Percentiles rank a stretch among this genome's conserved stretches.
These are phyloP conservation scores for Talaromyces atroroseus DNA, from an alignment of 2,329 filamentous ascomycete species.

Conservation along the genomic window DNA sequence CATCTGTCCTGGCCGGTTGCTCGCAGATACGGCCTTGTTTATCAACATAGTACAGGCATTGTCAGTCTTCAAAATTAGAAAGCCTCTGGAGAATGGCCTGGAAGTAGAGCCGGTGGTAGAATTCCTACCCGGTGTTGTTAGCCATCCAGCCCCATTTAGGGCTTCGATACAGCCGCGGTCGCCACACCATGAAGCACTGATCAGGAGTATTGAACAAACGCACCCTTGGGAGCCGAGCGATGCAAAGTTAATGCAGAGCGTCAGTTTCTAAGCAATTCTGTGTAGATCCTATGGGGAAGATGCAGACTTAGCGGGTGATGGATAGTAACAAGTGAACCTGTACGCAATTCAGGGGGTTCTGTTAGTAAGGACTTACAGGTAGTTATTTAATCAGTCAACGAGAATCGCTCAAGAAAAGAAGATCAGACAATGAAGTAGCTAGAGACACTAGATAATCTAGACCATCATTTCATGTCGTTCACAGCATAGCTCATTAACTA, in stretches of 20 bases:
- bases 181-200: conserved; percentile 27
- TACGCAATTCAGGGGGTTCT: not conserved
- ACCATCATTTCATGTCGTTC: not conserved
- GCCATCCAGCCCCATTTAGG: conserved; percentile 34
- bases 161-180: conserved; percentile 31
- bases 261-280: not conserved
- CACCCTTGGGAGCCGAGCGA: conserved; percentile 39
- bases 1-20: conserved; percentile 38
- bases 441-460: not conserved
- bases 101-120: conserved; percentile 31
- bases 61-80: conserved; percentile 43
- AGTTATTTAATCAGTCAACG: not conserved
- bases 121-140: conserved; percentile 32
- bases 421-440: not conserved
- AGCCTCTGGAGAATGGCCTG: conserved; percentile 33
- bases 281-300: not conserved
- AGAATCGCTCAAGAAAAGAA: not conserved
- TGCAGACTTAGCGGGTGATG: not conserved
- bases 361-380: not conserved
- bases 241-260: conserved; percentile 18
- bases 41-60: conserved; percentile 41
- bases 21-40: conserved; percentile 40
- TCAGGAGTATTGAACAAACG: conserved; percentile 28
- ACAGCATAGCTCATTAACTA: not conserved
- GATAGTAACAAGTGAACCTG: not conserved